These are phyloP conservation scores for Komagataella ulmi DNA, from an alignment of 805 yeast genomes.

Conservation along the genomic window DNA sequence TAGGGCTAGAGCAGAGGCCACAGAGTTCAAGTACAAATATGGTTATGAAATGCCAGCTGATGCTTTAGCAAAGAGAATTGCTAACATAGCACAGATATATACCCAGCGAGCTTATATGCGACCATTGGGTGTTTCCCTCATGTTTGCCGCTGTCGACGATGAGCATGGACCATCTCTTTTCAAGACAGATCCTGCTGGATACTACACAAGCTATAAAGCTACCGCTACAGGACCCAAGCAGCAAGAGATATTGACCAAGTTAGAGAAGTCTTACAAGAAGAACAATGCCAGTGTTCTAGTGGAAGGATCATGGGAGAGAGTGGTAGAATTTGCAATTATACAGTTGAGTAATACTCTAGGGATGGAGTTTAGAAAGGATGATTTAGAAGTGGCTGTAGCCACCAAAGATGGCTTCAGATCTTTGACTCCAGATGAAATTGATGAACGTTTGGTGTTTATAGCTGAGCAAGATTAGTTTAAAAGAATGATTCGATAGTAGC, in stretches of 20 bases:
- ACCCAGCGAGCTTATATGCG: slow-evolving; percentile 98
- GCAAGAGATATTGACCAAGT: slow-evolving; percentile 82
- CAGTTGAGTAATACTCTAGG: slow-evolving; percentile 79
- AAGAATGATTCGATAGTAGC: not conserved
- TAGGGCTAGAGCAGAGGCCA: slow-evolving; percentile 91
- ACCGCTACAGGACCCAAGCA: slow-evolving; percentile 95
- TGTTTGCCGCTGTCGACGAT: slow-evolving; percentile 81
- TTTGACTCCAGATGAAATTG: slow-evolving; percentile 78
- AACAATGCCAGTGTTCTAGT: slow-evolving; percentile 33
- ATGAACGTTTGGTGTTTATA: slow-evolving; percentile 83
- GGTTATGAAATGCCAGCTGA: slow-evolving; percentile 97
- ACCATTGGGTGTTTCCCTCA: slow-evolving; percentile 89
- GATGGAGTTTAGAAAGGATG: slow-evolving; percentile 88
- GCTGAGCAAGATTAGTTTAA: slow-evolving; percentile 76
- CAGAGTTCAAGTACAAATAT: slow-evolving; percentile 85
- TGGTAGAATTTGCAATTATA: slow-evolving; percentile 81
- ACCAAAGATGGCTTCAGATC: slow-evolving; percentile 54
- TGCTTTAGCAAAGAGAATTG: slow-evolving; percentile 86
- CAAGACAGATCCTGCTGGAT: slow-evolving; percentile 97
- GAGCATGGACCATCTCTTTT: slow-evolving; percentile 80
- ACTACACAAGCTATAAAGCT: slow-evolving; percentile 82
- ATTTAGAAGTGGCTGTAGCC: slow-evolving; percentile 88
- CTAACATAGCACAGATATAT: slow-evolving; percentile 87
- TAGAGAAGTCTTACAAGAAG: slow-evolving; percentile 81
- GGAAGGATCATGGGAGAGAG: slow-evolving; percentile 76